phyloP scores from a whole-genome alignment of 768 basidiomycete genomes.

The Sporobolomyces pararoseus region DNA sequence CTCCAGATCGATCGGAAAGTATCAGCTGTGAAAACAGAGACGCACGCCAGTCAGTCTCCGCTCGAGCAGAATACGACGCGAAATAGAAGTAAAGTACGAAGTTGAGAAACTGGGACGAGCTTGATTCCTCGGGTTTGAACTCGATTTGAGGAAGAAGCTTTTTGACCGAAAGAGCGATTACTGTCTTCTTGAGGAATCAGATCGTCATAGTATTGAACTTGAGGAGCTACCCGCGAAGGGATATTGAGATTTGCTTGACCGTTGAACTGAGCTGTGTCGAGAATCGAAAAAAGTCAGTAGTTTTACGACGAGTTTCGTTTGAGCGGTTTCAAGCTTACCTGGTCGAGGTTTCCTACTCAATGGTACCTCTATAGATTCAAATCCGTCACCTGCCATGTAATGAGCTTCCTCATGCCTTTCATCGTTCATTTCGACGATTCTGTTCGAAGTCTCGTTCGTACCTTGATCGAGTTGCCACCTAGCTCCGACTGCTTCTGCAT shows the following conservation, averaged over 20 bases:
- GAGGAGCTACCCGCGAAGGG: no score
- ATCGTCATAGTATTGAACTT: background rate
- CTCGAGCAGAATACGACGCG: background rate
- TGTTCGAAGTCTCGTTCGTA: background rate
- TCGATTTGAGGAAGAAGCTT: background rate
- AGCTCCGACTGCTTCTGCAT: no score
- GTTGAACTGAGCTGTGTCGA: no score
- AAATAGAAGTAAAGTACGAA: background rate
- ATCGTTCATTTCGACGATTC: background rate
- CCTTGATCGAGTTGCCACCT: background rate
- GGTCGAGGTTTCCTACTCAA: background rate
- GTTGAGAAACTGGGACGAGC: constrained; percentile 2
- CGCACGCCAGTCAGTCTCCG: background rate
- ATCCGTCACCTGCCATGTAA: background rate
- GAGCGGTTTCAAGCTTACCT: background rate
- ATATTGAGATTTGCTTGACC: no score
- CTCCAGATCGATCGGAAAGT: constrained; percentile 75
- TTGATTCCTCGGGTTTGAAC: background rate
- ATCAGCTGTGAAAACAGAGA: constrained; percentile 69
- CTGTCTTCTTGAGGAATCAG: background rate
- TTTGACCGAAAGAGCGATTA: background rate
- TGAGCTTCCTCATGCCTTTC: background rate
- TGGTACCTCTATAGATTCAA: background rate
- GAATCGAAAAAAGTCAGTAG: background rate
- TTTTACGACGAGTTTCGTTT: background rate